Evolutionary conservation across 2,329 filamentous ascomycete genomes (phyloP), one percentile per base, ranked within the genome.

Genomic region (Lasiodiplodia gonubiensis): DNA sequence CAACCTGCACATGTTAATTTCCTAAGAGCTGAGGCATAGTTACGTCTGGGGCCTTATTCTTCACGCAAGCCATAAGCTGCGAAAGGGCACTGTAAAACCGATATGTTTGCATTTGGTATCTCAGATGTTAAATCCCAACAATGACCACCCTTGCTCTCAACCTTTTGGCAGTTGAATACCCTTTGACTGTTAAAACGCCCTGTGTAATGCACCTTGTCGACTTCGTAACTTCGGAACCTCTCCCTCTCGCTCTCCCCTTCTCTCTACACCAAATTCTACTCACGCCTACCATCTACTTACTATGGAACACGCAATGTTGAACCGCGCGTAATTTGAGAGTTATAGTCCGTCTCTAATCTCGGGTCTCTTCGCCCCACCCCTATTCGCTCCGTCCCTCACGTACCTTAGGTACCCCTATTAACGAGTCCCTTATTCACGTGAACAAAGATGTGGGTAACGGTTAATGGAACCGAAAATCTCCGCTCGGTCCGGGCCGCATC

Each of bases 131-230:
- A 35, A 30, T 33, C 11, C n/a, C n/a, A 49, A 49, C 7, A 61
- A 30, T 5, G 18, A 23, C 39, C 59, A 37, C 59, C 59, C 35
- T 48, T 21, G 18, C 42, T 48, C 42, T 21, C 46, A 48, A 48
- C 59, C 59, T 25, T 46, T 46, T 25, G 59, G 59, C 59, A 63
- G 59, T 63, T 63, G 59, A 63, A 63, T 63, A 63, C 59, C 59
- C 59, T 59, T 16, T 59, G n/a, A 42, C 21, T 61, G 27, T 63
- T 33, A 63, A 61, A 63, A 63, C 42, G 42, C 59, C 59, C 59
- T 33, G 23, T 12, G 42, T 23, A 27, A 63, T 63, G 59, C 59
- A 63, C 4, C 25, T 63, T 42, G 46, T 63, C 59, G 18, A 63
- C 59, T 37, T 51, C 57, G 39, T 59, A 14, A 37, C 42, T 37